phyloP scores from a whole-genome alignment of 768 basidiomycete genomes.

The Boletus speciosus region DNA sequence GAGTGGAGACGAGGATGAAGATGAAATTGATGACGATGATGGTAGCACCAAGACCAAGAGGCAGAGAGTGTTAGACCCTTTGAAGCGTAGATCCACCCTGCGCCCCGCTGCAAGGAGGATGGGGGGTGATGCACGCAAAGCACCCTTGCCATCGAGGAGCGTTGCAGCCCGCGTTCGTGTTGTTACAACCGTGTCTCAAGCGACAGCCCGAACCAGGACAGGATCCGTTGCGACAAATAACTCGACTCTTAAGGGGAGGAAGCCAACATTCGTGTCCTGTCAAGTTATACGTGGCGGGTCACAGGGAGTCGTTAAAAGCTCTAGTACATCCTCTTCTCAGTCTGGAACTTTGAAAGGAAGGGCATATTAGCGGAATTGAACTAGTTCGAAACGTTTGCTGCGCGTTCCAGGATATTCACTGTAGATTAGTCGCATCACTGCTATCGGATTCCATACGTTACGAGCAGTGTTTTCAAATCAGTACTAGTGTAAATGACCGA shows the following conservation, averaged over 20 bases:
- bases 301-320: constrained; percentile 18
- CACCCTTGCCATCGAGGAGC: constrained; percentile 8
- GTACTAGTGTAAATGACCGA: not conserved
- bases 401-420: constrained; percentile 9
- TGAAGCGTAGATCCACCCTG: constrained; percentile 24
- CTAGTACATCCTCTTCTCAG: constrained; percentile 27
- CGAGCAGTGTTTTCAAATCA: not conserved
- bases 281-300: constrained; percentile 8
- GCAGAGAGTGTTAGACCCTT: constrained; percentile 26
- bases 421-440: constrained; percentile 23
- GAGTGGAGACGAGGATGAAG: constrained; percentile 23
- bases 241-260: constrained; percentile 15
- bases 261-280: constrained; percentile 3
- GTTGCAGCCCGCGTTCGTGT: constrained; percentile 8
- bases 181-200: constrained; percentile 9
- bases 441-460: constrained; percentile 6
- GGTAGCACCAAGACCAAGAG: constrained; percentile 17
- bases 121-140: constrained; percentile 14
- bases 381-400: not conserved
- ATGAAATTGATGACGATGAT: constrained; percentile 6
- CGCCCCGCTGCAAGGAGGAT: constrained; percentile 21
- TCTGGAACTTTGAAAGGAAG: constrained; percentile 23
- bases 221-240: constrained; percentile 9
- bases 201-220: constrained; percentile 5
- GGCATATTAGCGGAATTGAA: constrained; percentile 9